Conservation (phyloP, 2,329 filamentous ascomycete species). For the Drechslerella coelobrocha region DNA sequence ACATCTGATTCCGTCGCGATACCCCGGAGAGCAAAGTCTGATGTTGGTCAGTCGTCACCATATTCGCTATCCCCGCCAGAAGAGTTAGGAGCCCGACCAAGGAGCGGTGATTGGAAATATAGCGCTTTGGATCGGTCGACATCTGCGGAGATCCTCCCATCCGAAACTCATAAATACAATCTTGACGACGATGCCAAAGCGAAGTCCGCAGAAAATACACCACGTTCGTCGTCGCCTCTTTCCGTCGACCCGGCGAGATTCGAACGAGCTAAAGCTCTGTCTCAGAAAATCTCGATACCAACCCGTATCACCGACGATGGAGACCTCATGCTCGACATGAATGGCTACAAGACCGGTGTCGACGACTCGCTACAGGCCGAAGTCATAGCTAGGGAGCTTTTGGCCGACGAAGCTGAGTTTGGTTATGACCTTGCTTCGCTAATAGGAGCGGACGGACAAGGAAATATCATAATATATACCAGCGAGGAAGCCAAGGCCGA, state of each 20-base stretch:
- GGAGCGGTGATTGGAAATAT: conserved; percentile 55
- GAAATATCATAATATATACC: conserved; percentile 99
- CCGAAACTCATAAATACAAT: conserved; percentile 57
- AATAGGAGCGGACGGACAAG: conserved; percentile 92
- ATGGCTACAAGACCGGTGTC: conserved; percentile 91
- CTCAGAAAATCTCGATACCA: conserved; percentile 85
- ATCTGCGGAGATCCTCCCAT: conserved; percentile 65
- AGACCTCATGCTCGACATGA: conserved; percentile 98
- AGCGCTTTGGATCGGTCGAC: conserved; percentile 61
- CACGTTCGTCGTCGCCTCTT: conserved; percentile 75
- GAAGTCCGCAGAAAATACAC: conserved; percentile 53
- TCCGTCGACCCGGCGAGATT: conserved; percentile 73
- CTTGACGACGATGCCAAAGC: conserved; percentile 48
- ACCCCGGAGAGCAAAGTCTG: conserved; percentile 60
- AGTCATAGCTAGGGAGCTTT: conserved; percentile 87
- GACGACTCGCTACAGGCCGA: conserved; percentile 91
- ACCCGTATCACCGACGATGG: conserved; percentile 90
- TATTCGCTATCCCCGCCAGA: conserved; percentile 58
- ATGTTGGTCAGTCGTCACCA: conserved; percentile 60
- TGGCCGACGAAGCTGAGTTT: conserved; percentile 90
- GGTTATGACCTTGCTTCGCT: conserved; percentile 95
- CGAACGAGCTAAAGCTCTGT: conserved; percentile 80
- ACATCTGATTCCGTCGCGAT: conserved; percentile 49
- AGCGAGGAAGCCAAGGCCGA: conserved; percentile 92
- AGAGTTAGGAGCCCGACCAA: conserved; percentile 54